These are phyloP conservation scores for Xylariaceae sp. DNA, from an alignment of 2,329 filamentous ascomycete species.

Conservation along the genomic window DNA sequence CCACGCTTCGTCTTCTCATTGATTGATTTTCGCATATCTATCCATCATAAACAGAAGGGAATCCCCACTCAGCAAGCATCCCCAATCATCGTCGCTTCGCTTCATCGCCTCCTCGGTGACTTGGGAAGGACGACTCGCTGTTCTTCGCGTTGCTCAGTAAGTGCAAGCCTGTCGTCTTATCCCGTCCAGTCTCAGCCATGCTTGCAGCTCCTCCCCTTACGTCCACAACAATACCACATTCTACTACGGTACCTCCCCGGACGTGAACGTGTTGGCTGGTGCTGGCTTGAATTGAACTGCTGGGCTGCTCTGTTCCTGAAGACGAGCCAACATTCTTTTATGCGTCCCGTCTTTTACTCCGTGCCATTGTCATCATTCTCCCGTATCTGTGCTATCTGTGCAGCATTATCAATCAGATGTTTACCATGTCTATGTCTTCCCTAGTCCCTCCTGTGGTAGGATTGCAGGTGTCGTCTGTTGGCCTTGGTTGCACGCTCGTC, in stretches of 20 bases:
- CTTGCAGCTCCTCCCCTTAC: constrained; percentile 7
- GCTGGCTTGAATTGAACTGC: constrained; percentile 1
- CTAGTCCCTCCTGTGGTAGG: constrained; percentile 15
- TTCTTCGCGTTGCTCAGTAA: constrained; percentile 10
- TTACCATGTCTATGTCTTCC: constrained; percentile 24
- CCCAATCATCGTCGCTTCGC: background rate
- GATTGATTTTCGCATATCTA: background rate
- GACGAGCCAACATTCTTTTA: background rate
- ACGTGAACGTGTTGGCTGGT: constrained; percentile 3
- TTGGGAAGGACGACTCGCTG: background rate
- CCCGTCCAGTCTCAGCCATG: constrained; percentile 7
- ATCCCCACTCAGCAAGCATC: background rate
- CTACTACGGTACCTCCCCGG: background rate
- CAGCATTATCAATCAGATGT: constrained; percentile 19
- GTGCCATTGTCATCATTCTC: background rate
- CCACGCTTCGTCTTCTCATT: background rate
- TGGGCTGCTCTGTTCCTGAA: background rate
- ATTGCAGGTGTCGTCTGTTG: constrained; percentile 9
- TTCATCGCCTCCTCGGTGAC: background rate
- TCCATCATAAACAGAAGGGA: background rate
- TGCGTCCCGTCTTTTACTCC: background rate
- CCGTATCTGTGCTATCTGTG: background rate
- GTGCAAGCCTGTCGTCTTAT: constrained; percentile 12
- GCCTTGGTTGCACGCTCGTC: constrained; percentile 21
- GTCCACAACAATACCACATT: background rate